Percentiles rank a stretch among this genome's conserved stretches.
Evolutionary conservation across 257 asterid species (phyloP).

Genomic region (Penstemon barbatus): DNA sequence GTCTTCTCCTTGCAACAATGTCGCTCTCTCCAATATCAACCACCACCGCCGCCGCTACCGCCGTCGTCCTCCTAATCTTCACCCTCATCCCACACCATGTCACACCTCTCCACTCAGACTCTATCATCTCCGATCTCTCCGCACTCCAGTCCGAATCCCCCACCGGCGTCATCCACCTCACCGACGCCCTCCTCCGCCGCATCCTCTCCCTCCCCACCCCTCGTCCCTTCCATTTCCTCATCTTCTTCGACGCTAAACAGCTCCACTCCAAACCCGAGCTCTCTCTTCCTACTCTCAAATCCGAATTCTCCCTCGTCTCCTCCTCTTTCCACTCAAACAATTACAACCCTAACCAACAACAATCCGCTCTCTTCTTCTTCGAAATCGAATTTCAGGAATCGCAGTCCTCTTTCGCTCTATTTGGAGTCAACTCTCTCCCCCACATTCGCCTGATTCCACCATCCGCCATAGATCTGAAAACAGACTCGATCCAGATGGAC

Average conservation of each 20-base stretch:
- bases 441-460: conserved; percentile 61
- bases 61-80: conserved; percentile 32
- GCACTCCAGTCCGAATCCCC: conserved; percentile 55
- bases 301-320: conserved; percentile 60
- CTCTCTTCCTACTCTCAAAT: conserved; percentile 55
- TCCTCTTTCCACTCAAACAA: conserved; percentile 56
- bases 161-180: conserved; percentile 64
- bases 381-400: conserved; percentile 58
- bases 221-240: conserved; percentile 63
- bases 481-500: conserved; percentile 54
- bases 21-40: conserved; percentile 33
- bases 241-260: conserved; percentile 79
- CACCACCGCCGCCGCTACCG: neutral
- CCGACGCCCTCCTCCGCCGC: conserved; percentile 57
- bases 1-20: conserved; percentile 37
- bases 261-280: conserved; percentile 72
- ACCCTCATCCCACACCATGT: conserved; percentile 27
- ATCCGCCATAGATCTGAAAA: conserved; percentile 45
- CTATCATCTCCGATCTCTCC: conserved; percentile 47
- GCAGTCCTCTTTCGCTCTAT: conserved; percentile 42
- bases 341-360: conserved; percentile 34
- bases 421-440: conserved; percentile 60
- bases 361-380: conserved; percentile 55
- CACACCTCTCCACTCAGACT: conserved; percentile 25
- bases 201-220: conserved; percentile 58